phyloP scores from a whole-genome alignment of 2,329 filamentous ascomycete species.

The Teratosphaeria destructans region DNA sequence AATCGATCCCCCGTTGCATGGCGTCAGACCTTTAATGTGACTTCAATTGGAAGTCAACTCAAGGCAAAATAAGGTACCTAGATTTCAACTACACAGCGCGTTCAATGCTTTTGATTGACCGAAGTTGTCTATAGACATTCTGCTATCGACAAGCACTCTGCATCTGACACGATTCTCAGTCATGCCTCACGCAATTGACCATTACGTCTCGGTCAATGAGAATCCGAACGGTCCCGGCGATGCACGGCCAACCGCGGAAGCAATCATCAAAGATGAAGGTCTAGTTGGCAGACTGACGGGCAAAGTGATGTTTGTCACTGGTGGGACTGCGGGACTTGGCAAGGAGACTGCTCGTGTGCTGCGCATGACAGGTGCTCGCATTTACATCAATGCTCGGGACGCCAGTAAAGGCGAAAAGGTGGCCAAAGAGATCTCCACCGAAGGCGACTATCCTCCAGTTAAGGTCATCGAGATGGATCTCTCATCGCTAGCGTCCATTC shows the following conservation, averaged over 20 bases:
- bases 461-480: constrained; percentile 25
- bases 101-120: no score
- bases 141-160: no score
- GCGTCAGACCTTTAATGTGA: neutral
- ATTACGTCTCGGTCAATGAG: constrained; percentile 1
- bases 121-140: no score
- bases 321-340: constrained; percentile 32
- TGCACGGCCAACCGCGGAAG: constrained; percentile 11
- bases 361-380: constrained; percentile 1
- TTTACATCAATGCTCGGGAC: constrained; percentile 2
- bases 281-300: constrained; percentile 23
- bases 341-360: constrained; percentile 35
- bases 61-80: no score
- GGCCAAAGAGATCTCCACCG: constrained; percentile 20
- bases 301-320: constrained; percentile 34
- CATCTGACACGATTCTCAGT: neutral
- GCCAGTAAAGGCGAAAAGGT: constrained; percentile 26
- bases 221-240: constrained; percentile 4
- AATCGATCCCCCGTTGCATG: neutral
- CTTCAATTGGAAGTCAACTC: neutral
- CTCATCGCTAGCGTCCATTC: constrained; percentile 21
- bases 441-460: constrained; percentile 24
- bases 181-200: neutral
- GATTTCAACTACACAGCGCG: no score
- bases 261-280: constrained; percentile 13